These are phyloP conservation scores for Discostella stelligeroides DNA, from an alignment of 108 stramenopile genomes.

Conservation along the genomic window DNA sequence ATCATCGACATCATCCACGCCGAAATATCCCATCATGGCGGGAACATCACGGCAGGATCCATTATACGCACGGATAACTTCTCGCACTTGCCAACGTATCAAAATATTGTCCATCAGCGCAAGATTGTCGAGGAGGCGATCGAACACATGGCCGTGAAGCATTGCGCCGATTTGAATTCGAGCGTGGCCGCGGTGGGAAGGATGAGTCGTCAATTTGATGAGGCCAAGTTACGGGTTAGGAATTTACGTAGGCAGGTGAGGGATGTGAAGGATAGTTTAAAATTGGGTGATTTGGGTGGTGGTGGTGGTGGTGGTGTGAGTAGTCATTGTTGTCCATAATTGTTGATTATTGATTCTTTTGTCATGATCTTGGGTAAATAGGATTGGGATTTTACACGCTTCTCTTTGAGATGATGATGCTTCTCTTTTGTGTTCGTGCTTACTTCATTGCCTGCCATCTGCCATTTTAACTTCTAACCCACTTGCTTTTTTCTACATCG, in stretches of 20 bases:
- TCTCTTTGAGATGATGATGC: too few relatives aligned
- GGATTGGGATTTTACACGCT: too few relatives aligned
- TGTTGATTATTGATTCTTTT: too few relatives aligned
- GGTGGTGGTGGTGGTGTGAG: conserved; percentile 1
- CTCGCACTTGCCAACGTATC: conserved; percentile 63
- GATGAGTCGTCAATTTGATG: conserved; percentile 79
- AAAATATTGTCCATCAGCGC: conserved; percentile 58
- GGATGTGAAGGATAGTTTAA: conserved; percentile 76
- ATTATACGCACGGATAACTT: conserved; percentile 10
- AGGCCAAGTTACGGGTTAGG: conserved; percentile 69
- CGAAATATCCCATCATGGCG: conserved; percentile 41
- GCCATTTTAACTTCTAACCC: too few relatives aligned
- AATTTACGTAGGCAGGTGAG: conserved; percentile 76
- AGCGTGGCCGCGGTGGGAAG: conserved; percentile 80
- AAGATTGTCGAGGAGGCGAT: conserved; percentile 78
- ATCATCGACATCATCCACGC: conserved; percentile 84
- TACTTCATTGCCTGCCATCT: too few relatives aligned
- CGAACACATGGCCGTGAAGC: conserved; percentile 79
- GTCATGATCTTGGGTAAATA: too few relatives aligned
- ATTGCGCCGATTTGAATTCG: conserved; percentile 84
- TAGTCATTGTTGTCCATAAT: not conserved
- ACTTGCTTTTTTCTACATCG: not conserved
- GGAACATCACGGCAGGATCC: not conserved
- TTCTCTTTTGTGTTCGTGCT: too few relatives aligned
- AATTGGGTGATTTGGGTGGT: conserved; percentile 31